Percentiles rank a stretch among this genome's conserved stretches.
Evolutionary conservation across 2,329 filamentous ascomycete genomes (phyloP).

Genomic region (Zalaria sp.): DNA sequence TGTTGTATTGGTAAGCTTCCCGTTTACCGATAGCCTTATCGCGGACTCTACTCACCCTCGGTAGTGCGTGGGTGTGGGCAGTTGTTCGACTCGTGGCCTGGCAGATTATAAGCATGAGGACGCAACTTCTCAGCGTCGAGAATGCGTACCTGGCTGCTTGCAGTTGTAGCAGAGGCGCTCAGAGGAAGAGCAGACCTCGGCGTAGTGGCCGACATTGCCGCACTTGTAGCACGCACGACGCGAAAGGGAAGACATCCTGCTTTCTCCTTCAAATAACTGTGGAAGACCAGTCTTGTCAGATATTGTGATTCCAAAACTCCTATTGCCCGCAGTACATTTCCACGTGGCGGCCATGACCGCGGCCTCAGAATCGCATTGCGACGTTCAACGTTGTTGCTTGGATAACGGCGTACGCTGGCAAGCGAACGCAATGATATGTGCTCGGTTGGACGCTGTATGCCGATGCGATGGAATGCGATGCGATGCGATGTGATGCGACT

Average conservation of each 20-base stretch:
- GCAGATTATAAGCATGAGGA: slow-evolving; percentile 15
- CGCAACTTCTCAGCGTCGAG: not conserved
- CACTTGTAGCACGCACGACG: slow-evolving; percentile 41
- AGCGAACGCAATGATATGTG: too few relatives aligned
- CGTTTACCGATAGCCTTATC: not conserved
- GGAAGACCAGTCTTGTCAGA: slow-evolving; percentile 1
- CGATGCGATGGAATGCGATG: too few relatives aligned
- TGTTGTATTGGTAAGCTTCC: slow-evolving; percentile 17
- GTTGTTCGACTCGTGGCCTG: slow-evolving; percentile 90
- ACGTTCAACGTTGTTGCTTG: too few relatives aligned
- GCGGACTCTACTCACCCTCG: slow-evolving; percentile 47
- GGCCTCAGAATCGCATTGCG: not conserved
- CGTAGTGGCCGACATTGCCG: slow-evolving; percentile 39
- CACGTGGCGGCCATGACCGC: not conserved
- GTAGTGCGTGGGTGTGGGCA: slow-evolving; percentile 94
- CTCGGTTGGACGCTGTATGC: too few relatives aligned
- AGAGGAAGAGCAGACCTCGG: slow-evolving; percentile 90
- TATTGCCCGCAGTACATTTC: not conserved
- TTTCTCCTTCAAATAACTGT: slow-evolving; percentile 1
- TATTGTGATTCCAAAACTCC: not conserved
- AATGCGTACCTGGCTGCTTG: slow-evolving; percentile 62
- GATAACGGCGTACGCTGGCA: too few relatives aligned
- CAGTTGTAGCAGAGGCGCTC: slow-evolving; percentile 99
- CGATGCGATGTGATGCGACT: not conserved
- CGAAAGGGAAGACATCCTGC: slow-evolving; percentile 37